Conservation (phyloP, 331 rosid species). For the Malus hybrid region DNA sequence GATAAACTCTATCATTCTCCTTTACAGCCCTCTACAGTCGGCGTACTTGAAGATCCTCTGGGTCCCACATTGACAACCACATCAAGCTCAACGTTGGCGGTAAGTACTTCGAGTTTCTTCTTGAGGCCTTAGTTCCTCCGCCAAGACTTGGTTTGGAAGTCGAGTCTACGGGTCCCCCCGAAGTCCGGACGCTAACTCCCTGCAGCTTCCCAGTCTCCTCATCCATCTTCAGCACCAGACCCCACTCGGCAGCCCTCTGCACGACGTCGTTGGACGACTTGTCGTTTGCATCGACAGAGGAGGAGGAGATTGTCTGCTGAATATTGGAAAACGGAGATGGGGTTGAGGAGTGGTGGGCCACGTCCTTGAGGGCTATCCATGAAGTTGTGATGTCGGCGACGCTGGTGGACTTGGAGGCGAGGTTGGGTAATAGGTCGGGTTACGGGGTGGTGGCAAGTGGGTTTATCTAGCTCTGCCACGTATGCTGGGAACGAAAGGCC, state of each 20-base stretch:
- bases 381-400: constrained; percentile 47
- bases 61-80: too few species aligned
- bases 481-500: constrained; percentile 23
- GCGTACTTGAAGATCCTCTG: too few species aligned
- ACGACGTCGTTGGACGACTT: constrained; percentile 38
- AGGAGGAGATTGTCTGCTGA: neutral
- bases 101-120: constrained; percentile 38
- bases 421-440: neutral
- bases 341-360: constrained; percentile 9
- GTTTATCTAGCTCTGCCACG: constrained; percentile 48
- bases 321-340: constrained; percentile 1
- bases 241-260: constrained; percentile 96
- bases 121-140: constrained; percentile 13
- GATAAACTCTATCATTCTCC: constrained; percentile 93
- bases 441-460: constrained; percentile 19
- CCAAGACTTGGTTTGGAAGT: constrained; percentile 10
- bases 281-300: constrained; percentile 23
- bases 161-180: constrained; percentile 60
- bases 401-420: constrained; percentile 17
- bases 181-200: constrained; percentile 53
- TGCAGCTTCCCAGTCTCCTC: constrained; percentile 76
- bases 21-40: constrained; percentile 74
- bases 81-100: too few species aligned
- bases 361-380: constrained; percentile 85
- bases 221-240: constrained; percentile 69